Conservation (phyloP, 768 basidiomycete species). For the Amanita molliuscula region DNA sequence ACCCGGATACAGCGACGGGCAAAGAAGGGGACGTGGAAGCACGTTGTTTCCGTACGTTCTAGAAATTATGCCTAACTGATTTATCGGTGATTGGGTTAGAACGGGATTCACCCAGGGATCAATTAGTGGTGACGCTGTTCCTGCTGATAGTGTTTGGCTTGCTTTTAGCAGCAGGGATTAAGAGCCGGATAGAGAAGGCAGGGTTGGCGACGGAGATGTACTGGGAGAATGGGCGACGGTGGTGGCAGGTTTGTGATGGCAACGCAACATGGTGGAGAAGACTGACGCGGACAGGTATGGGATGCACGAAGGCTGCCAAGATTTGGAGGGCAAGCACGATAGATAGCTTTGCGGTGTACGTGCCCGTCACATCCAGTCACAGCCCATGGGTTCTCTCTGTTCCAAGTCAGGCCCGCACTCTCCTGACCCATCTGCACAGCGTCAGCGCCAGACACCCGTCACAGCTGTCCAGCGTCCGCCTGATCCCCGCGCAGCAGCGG, state of each 20-base stretch:
- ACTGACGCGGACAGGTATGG: conserved; percentile 31
- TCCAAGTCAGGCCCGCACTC: conserved; percentile 37
- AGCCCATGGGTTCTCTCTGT: conserved; percentile 46
- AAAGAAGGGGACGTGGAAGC: conserved; percentile 96
- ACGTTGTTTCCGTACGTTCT: conserved; percentile 81
- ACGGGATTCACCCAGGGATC: conserved; percentile 92
- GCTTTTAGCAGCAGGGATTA: conserved; percentile 75
- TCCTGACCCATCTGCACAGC: conserved; percentile 15
- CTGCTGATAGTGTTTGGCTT: conserved; percentile 81
- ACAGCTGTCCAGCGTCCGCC: conserved; percentile 16
- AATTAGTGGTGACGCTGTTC: conserved; percentile 87
- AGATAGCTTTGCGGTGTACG: conserved; percentile 12
- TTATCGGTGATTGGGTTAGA: conserved; percentile 34
- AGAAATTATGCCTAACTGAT: conserved; percentile 3
- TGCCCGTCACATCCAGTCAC: conserved; percentile 9
- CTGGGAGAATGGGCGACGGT: conserved; percentile 55
- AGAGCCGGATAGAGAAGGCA: conserved; percentile 71
- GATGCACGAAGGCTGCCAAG: conserved; percentile 40
- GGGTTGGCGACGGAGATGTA: conserved; percentile 54
- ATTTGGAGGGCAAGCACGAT: conserved; percentile 24
- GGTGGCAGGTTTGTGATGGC: conserved; percentile 63
- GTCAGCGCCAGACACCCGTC: conserved; percentile 24
- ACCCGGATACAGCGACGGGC: conserved; percentile 89
- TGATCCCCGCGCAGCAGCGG: conserved; percentile 45
- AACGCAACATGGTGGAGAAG: background rate